A percentile compares a stretch with the other conserved stretches of the same genome.
These are phyloP conservation scores for Clonostachys chloroleuca DNA, from an alignment of 2,329 filamentous ascomycete genomes.

Conservation along the genomic window DNA sequence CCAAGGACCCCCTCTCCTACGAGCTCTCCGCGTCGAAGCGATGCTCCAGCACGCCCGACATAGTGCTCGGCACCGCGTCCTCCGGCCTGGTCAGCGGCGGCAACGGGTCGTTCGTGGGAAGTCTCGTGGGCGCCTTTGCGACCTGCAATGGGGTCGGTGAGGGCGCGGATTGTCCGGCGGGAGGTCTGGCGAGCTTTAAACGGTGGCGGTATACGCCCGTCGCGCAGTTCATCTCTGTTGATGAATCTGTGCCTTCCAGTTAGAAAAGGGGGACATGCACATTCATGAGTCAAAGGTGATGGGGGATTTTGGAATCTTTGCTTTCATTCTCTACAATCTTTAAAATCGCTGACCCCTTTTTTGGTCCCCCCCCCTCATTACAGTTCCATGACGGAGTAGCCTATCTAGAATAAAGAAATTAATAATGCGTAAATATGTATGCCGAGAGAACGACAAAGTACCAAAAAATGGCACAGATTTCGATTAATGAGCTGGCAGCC, in stretches of 20 bases:
- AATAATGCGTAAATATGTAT: too few species aligned
- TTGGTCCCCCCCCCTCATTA: too few species aligned
- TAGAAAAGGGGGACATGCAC: too few species aligned
- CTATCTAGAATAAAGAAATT: too few species aligned
- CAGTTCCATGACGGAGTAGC: too few species aligned
- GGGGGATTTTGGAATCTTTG: too few species aligned
- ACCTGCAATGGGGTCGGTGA: slow-evolving; percentile 5
- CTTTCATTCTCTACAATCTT: too few species aligned
- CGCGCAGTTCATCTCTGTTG: slow-evolving; percentile 4
- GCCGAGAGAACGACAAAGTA: too few species aligned
- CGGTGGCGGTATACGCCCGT: slow-evolving; percentile 7
- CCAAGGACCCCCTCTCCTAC: slow-evolving; percentile 14
- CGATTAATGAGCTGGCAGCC: too few species aligned
- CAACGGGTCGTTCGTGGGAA: slow-evolving; percentile 7
- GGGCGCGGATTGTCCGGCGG: slow-evolving; percentile 5
- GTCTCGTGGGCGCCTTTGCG: slow-evolving; percentile 7
- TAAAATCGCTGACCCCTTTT: too few species aligned
- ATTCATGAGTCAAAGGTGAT: too few species aligned
- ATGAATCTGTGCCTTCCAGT: neutral
- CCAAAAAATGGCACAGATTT: too few species aligned
- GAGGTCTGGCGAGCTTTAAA: slow-evolving; percentile 2
- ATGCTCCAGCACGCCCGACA: neutral
- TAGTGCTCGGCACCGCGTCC: neutral
- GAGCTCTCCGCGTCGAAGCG: neutral
- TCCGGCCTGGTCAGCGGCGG: slow-evolving; percentile 6